These are phyloP conservation scores for Cephalotrichum gorgonifer DNA, from an alignment of 2,329 filamentous ascomycete genomes.

Conservation along the genomic window DNA sequence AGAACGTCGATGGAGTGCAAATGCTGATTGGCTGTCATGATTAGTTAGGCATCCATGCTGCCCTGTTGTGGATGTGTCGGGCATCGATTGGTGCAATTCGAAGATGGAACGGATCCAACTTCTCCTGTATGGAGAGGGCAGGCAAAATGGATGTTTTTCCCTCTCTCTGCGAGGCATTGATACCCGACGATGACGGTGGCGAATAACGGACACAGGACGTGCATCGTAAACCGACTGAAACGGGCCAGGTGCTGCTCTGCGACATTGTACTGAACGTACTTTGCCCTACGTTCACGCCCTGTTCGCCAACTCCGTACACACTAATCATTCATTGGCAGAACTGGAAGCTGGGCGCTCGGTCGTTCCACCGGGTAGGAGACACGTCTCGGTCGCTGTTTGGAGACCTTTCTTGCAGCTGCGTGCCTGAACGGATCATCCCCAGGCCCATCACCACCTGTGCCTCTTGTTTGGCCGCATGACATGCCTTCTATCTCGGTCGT, in stretches of 20 bases:
- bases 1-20: neutral
- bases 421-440: neutral
- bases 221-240: neutral
- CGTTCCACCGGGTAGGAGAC: neutral
- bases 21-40: neutral
- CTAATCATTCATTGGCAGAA: neutral
- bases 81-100: slow-evolving; percentile 6
- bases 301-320: neutral
- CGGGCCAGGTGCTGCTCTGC: neutral
- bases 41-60: slow-evolving; percentile 4
- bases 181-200: slow-evolving; percentile 4
- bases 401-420: neutral
- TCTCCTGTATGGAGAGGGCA: neutral
- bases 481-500: neutral
- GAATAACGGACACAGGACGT: neutral
- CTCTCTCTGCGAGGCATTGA: slow-evolving; percentile 4
- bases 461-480: neutral
- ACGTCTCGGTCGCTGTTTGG: slow-evolving; percentile 2
- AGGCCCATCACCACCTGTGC: neutral
- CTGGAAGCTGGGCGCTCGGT: neutral
- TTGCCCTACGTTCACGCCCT: too few relatives aligned
- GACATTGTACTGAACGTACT: neutral
- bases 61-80: slow-evolving; percentile 3
- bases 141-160: neutral
- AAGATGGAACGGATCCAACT: neutral